phyloP scores from a whole-genome alignment of 2,329 filamentous ascomycete genomes.

The Xylaria sp. region DNA sequence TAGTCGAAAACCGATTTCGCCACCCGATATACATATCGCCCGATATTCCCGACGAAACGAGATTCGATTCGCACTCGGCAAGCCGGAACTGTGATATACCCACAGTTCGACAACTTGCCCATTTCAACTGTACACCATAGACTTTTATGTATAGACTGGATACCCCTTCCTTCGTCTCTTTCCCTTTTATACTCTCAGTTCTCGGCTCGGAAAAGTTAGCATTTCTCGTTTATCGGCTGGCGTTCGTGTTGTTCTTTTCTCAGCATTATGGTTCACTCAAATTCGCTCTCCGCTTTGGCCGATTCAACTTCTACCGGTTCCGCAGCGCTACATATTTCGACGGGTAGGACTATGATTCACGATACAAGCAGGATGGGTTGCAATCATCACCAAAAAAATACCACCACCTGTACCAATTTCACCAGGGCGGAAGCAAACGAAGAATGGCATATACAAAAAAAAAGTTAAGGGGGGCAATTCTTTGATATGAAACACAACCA shows the following conservation, averaged over 20 bases:
- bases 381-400: slow-evolving; percentile 8
- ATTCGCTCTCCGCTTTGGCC: slow-evolving; percentile 4
- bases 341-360: slow-evolving; percentile 15
- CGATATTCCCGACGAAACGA: slow-evolving; percentile 6
- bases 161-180: slow-evolving; percentile 25
- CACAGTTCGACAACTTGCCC: slow-evolving; percentile 10
- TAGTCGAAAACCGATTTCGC: neutral
- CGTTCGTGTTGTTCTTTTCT: slow-evolving; percentile 26
- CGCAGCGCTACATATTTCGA: slow-evolving; percentile 5
- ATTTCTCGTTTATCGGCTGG: slow-evolving; percentile 25
- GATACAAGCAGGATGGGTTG: slow-evolving; percentile 14
- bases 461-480: slow-evolving; percentile 1
- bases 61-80: slow-evolving; percentile 6
- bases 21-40: neutral
- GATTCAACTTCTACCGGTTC: slow-evolving; percentile 10
- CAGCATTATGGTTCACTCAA: slow-evolving; percentile 26
- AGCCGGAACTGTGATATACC: neutral
- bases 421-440: slow-evolving; percentile 12
- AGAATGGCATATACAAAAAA: slow-evolving; percentile 17
- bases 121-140: slow-evolving; percentile 28
- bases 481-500: slow-evolving; percentile 14
- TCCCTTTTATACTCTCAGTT: slow-evolving; percentile 21
- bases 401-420: slow-evolving; percentile 13
- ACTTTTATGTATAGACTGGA: slow-evolving; percentile 32
- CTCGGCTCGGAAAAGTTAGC: slow-evolving; percentile 30